Base-by-base conservation (phyloP, 73 alveolate genomes). In the Urostyla sp. region DNA sequence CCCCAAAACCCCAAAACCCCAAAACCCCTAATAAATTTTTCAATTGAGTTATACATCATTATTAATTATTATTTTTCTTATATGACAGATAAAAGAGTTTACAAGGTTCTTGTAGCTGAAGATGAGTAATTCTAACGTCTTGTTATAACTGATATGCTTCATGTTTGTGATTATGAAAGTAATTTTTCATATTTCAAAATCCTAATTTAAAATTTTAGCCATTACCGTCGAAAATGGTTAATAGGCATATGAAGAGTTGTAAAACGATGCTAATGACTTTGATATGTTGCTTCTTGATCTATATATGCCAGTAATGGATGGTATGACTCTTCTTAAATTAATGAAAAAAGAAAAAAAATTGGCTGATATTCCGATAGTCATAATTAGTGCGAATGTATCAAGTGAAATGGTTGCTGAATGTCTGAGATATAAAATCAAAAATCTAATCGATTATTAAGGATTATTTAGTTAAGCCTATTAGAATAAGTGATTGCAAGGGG, bases 221-320 rank as follows among this genome's bases (percentile, higher is more conserved):
- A 72, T 84, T 11, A 80, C 91, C 2, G 94, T 81, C 35, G 94
- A 81, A 52, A 79, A 92, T 67, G 98, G 98, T 23, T 44, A 73
- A 30, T 67, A 30, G 40, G 98, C 98, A 13, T 84, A 84, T 27
- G 96, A 81, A 27, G 80, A 72, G 40, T 67, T 93, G n/a, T 34
- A 69, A 20, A 80, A 93, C 45, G 86, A 67, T 31, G 89, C 76
- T 44, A 67, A 82, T 36, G 87, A 80, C 21, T 90, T 72, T 32
- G 98, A 93, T 67, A 55, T 93, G 45, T 91, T 93, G 21, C 82
- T 93, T 38, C 81, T 93, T 0, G 98, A 93, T 59, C 77, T 93
- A n/a, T 54, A 53, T 44, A 87, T 93, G 95, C 98, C 98, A 0
- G 94, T 80, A 67, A 88, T 93, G 94, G 94, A 89, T 59, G 98